A percentile compares a stretch with the other conserved stretches of the same genome.
phyloP scores from a whole-genome alignment of 169 alveolate genomes.

The Amoebophrya sp. region DNA sequence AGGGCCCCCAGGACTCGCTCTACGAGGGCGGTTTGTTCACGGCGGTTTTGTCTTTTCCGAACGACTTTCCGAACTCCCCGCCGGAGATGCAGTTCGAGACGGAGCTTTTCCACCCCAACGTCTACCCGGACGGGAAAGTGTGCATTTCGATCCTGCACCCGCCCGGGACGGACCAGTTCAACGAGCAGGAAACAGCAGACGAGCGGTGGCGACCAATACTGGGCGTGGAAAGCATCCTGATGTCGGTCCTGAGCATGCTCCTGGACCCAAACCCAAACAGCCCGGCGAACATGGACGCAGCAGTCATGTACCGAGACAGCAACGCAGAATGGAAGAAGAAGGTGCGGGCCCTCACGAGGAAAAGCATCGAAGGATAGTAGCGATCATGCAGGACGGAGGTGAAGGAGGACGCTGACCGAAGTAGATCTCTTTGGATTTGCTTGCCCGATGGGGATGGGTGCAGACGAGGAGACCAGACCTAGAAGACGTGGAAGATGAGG shows the following conservation, averaged over 20 bases:
- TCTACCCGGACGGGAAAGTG: conserved; percentile 82
- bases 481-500: too few species aligned
- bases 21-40: conserved; percentile 93
- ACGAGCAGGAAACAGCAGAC: conserved; percentile 90
- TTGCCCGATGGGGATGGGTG: too few species aligned
- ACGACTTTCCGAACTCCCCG: conserved; percentile 92
- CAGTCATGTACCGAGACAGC: neutral
- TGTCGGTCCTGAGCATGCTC: conserved; percentile 51
- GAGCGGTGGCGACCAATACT: conserved; percentile 97
- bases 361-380: neutral
- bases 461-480: too few species aligned
- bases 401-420: too few species aligned
- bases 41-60: conserved; percentile 86
- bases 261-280: neutral
- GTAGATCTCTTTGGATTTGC: too few species aligned
- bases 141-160: conserved; percentile 94
- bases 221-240: conserved; percentile 85
- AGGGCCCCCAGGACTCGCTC: conserved; percentile 90
- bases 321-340: neutral
- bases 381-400: too few species aligned
- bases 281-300: neutral
- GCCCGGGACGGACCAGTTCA: conserved; percentile 85
- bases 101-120: conserved; percentile 95
- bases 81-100: conserved; percentile 92
- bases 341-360: neutral